phyloP scores from a whole-genome alignment of 345 rosid genomes.

The Pistacia vera region DNA sequence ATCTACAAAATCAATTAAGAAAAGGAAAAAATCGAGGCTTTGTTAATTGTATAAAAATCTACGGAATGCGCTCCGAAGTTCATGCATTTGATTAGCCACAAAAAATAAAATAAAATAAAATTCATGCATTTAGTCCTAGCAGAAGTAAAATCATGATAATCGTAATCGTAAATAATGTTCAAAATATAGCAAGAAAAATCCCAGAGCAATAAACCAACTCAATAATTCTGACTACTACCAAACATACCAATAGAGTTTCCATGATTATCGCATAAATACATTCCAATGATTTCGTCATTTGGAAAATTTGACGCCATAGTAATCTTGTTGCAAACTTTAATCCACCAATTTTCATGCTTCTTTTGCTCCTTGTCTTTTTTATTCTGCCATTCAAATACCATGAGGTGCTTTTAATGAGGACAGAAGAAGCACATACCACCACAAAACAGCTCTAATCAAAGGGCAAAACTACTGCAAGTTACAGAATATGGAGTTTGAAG shows the following conservation, averaged over 20 bases:
- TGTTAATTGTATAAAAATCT: background rate
- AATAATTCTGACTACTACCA: background rate
- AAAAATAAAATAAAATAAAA: background rate
- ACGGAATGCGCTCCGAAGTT: background rate
- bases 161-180: background rate
- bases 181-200: background rate
- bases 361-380: conserved; percentile 56
- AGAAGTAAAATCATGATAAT: too few species aligned
- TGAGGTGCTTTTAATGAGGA: background rate
- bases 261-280: conserved; percentile 57
- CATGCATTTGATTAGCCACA: background rate
- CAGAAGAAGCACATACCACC: background rate
- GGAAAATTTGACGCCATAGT: conserved; percentile 59
- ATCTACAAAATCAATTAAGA: conserved; percentile 7
- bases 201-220: background rate
- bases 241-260: conserved; percentile 52
- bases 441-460: background rate
- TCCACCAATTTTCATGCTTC: conserved; percentile 64
- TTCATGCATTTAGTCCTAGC: background rate
- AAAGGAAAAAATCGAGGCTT: background rate
- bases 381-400: conserved; percentile 38
- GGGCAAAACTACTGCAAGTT: background rate
- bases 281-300: conserved; percentile 60
- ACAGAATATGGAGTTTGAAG: background rate
- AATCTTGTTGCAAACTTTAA: conserved; percentile 75